Evolutionary conservation across 441 rosid species (phyloP).

Genomic region (Erodium moschatum): DNA sequence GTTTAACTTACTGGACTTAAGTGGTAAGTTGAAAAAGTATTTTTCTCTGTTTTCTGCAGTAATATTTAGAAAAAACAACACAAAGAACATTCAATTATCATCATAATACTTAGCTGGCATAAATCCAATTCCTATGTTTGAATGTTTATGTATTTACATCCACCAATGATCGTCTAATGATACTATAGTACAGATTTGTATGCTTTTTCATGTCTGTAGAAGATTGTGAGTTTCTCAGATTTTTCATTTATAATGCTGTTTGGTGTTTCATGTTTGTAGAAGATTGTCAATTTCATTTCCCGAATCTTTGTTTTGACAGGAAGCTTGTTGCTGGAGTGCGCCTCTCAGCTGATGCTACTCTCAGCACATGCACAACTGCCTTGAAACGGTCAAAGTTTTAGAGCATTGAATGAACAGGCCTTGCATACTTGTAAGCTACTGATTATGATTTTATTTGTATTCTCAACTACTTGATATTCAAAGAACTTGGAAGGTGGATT

Average conservation of each 20-base stretch:
- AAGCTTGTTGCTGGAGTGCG: no score
- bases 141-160: no score
- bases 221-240: no score
- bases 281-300: neutral
- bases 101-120: neutral
- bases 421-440: neutral
- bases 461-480: no score
- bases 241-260: no score
- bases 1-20: conserved; percentile 54
- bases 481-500: no score
- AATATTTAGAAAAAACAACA: neutral
- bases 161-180: no score
- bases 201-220: no score
- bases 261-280: no score
- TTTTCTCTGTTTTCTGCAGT: neutral
- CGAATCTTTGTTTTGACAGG: conserved; percentile 21
- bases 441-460: no score
- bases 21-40: conserved; percentile 36
- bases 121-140: neutral
- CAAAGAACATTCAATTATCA: neutral
- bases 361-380: conserved; percentile 51
- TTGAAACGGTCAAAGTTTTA: conserved; percentile 56
- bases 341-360: conserved; percentile 39
- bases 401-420: conserved; percentile 29
- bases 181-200: no score